Conservation (phyloP, 441 rosid genomes). For the Gossypium schwendimanii region DNA sequence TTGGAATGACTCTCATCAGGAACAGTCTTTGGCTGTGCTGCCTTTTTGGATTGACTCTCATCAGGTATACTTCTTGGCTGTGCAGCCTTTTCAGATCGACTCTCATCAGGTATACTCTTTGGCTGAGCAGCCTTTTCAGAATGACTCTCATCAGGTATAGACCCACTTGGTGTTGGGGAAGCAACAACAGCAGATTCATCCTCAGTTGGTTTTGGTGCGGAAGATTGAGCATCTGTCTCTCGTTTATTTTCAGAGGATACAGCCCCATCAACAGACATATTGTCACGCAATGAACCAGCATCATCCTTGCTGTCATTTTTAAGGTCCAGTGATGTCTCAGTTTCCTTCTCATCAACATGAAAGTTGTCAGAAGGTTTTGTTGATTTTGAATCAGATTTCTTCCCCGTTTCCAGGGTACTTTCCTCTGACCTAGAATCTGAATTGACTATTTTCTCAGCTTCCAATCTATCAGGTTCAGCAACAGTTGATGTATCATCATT, state of each 20-base stretch:
- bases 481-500: conserved; percentile 24
- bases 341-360: conserved; percentile 1
- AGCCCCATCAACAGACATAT: not conserved
- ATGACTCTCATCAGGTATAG: conserved; percentile 7
- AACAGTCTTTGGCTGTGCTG: conserved; percentile 25
- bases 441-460: conserved; percentile 17
- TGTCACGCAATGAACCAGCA: not conserved
- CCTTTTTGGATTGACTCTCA: conserved; percentile 28
- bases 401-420: not conserved
- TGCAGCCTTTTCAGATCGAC: conserved; percentile 32
- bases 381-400: not conserved
- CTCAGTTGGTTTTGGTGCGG: conserved; percentile 24
- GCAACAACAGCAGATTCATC: conserved; percentile 18
- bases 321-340: not conserved
- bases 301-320: not conserved
- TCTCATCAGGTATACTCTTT: conserved; percentile 11
- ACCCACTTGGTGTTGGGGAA: not conserved
- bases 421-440: conserved; percentile 4
- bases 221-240: conserved; percentile 24
- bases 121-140: conserved; percentile 35
- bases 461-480: conserved; percentile 33
- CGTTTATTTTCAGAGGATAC: conserved; percentile 26
- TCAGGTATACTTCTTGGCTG: conserved; percentile 19
- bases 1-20: conserved; percentile 19
- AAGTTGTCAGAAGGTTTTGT: conserved; percentile 5